Evolutionary conservation across 306 rosid genomes (phyloP).

Genomic region (Pterocarpus macrocarpus): DNA sequence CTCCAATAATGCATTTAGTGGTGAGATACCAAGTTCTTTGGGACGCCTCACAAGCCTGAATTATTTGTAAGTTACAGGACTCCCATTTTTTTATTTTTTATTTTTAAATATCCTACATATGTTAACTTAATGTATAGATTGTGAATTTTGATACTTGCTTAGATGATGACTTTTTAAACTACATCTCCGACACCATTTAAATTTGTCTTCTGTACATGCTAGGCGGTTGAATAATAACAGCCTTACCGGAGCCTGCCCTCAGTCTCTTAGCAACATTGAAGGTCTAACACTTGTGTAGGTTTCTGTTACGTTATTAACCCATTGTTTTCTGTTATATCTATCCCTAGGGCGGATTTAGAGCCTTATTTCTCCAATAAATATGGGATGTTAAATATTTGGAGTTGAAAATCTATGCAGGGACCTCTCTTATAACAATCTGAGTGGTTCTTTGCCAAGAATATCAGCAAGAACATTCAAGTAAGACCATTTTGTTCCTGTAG

Average conservation of each 20-base stretch:
- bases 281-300: slow-evolving; percentile 96
- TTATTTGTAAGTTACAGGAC: slow-evolving; percentile 77
- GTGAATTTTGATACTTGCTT: slow-evolving; percentile 37
- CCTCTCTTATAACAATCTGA: slow-evolving; percentile 91
- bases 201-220: slow-evolving; percentile 49
- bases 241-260: slow-evolving; percentile 88
- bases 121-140: slow-evolving; percentile 11
- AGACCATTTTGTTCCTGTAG: slow-evolving; percentile 41
- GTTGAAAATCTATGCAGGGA: slow-evolving; percentile 68
- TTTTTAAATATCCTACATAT: not conserved
- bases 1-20: slow-evolving; percentile 78
- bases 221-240: slow-evolving; percentile 98
- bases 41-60: slow-evolving; percentile 85
- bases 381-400: slow-evolving; percentile 15
- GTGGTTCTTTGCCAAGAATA: slow-evolving; percentile 86
- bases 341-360: not conserved
- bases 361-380: slow-evolving; percentile 9
- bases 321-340: slow-evolving; percentile 25
- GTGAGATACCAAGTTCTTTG: slow-evolving; percentile 84
- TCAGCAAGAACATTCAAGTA: slow-evolving; percentile 97
- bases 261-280: slow-evolving; percentile 72
- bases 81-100: too few species aligned
- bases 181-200: slow-evolving; percentile 42
- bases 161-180: slow-evolving; percentile 14
- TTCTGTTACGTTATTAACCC: slow-evolving; percentile 33